Percentiles rank a stretch among this genome's conserved stretches.
Evolutionary conservation across 352 stramenopile genomes (phyloP).

Genomic region (Phytophthora agathidicida): DNA sequence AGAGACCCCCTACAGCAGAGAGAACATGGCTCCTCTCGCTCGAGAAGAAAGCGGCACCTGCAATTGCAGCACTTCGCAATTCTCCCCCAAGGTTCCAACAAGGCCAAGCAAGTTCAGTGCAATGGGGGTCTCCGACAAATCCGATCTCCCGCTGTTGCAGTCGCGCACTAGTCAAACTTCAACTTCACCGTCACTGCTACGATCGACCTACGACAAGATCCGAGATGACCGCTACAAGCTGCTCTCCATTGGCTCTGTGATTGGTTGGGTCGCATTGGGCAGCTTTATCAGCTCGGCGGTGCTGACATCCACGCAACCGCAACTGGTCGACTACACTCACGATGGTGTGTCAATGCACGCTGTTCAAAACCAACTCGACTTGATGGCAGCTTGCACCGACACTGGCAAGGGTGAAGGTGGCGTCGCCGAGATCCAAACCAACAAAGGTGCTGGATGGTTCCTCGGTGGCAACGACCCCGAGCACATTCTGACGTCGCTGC

Average conservation of each 20-base stretch:
- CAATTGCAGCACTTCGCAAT: constrained; percentile 18
- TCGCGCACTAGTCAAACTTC: constrained; percentile 24
- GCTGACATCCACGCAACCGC: constrained; percentile 14
- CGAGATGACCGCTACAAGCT: constrained; percentile 44
- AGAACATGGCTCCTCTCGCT: constrained; percentile 15
- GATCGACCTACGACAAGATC: constrained; percentile 22
- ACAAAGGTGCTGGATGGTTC: constrained; percentile 66
- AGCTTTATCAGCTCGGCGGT: constrained; percentile 48
- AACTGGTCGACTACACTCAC: constrained; percentile 47
- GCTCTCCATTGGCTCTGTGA: constrained; percentile 43
- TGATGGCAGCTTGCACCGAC: constrained; percentile 49
- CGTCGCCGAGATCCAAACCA: constrained; percentile 16
- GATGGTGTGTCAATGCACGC: constrained; percentile 51
- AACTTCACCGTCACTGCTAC: constrained; percentile 15
- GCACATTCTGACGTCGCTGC: constrained; percentile 50
- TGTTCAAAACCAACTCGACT: constrained; percentile 54
- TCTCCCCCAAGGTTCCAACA: constrained; percentile 15
- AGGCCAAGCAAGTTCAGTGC: too few species aligned
- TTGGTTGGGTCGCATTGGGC: constrained; percentile 61
- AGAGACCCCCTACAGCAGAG: constrained; percentile 9
- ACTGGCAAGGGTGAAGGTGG: constrained; percentile 16
- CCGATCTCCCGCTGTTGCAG: constrained; percentile 47
- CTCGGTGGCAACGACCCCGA: constrained; percentile 67
- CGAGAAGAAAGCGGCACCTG: too few species aligned
- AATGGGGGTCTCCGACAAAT: constrained; percentile 34